A percentile compares a stretch with the other conserved stretches of the same genome.
phyloP scores from a whole-genome alignment of 2,329 filamentous ascomycete genomes.

The Colletotrichum lini region DNA sequence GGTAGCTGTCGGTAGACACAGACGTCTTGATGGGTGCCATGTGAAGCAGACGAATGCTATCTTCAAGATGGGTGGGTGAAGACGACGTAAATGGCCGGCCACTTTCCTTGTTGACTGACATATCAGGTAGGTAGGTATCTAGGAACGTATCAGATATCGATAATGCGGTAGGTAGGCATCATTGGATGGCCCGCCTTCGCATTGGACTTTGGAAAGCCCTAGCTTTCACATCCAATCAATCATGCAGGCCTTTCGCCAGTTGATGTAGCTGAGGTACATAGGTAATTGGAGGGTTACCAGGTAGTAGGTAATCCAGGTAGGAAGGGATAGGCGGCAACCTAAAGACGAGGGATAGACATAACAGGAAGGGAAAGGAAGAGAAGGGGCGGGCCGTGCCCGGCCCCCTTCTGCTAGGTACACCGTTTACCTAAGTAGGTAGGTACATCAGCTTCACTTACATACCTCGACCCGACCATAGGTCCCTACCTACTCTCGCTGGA shows the following conservation, averaged over 20 bases:
- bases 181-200: neutral
- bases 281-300: too few species aligned
- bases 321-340: neutral
- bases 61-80: neutral
- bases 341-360: slow-evolving; percentile 4
- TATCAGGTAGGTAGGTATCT: neutral
- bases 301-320: too few species aligned
- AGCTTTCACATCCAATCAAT: neutral
- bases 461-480: neutral
- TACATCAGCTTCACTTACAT: neutral
- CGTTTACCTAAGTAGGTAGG: too few species aligned
- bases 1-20: neutral
- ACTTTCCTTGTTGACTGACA: neutral
- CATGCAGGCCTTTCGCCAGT: neutral
- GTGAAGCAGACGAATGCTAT: too few species aligned
- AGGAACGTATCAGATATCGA: neutral
- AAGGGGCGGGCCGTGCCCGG: slow-evolving; percentile 9
- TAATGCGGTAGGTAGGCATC: neutral
- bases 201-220: neutral
- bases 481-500: neutral
- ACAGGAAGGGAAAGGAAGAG: slow-evolving; percentile 14
- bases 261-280: neutral
- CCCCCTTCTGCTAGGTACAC: neutral
- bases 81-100: neutral
- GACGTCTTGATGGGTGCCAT: too few species aligned